Conservation (phyloP, 1,284 basidiomycete genomes). For the Ustilago shanxiensis region DNA sequence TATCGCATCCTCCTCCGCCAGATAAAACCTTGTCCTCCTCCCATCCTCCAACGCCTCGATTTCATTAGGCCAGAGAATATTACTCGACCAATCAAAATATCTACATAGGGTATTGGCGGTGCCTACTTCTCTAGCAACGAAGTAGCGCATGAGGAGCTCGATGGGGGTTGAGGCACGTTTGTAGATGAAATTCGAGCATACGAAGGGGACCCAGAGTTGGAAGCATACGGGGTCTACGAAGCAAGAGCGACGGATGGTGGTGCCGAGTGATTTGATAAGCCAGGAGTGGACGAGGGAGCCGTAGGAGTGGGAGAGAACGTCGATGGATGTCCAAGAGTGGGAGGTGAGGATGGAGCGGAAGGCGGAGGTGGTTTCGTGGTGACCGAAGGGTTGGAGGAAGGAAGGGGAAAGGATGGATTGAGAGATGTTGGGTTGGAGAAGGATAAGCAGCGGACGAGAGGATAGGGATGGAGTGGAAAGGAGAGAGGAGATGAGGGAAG, state of each 20-base stretch:
- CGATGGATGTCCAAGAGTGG: constrained; percentile 45
- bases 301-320: constrained; percentile 65
- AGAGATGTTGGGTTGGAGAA: constrained; percentile 65
- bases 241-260: constrained; percentile 48
- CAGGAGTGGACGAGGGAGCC: constrained; percentile 65
- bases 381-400: constrained; percentile 57
- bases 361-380: constrained; percentile 54
- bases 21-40: constrained; percentile 44
- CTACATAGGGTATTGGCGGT: constrained; percentile 60
- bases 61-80: constrained; percentile 65
- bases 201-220: constrained; percentile 62
- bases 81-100: constrained; percentile 64
- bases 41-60: constrained; percentile 45
- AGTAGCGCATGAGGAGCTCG: constrained; percentile 63
- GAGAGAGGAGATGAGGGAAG: constrained; percentile 40
- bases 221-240: constrained; percentile 68
- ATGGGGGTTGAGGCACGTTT: constrained; percentile 54
- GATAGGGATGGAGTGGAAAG: constrained; percentile 27
- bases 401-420: constrained; percentile 56
- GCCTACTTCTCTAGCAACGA: constrained; percentile 60
- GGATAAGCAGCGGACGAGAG: constrained; percentile 60
- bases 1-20: constrained; percentile 63
- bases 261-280: constrained; percentile 60
- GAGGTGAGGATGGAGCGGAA: constrained; percentile 47
- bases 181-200: constrained; percentile 65